phyloP scores from a whole-genome alignment of 2,329 filamentous ascomycete genomes.

The Fusarium sp. region DNA sequence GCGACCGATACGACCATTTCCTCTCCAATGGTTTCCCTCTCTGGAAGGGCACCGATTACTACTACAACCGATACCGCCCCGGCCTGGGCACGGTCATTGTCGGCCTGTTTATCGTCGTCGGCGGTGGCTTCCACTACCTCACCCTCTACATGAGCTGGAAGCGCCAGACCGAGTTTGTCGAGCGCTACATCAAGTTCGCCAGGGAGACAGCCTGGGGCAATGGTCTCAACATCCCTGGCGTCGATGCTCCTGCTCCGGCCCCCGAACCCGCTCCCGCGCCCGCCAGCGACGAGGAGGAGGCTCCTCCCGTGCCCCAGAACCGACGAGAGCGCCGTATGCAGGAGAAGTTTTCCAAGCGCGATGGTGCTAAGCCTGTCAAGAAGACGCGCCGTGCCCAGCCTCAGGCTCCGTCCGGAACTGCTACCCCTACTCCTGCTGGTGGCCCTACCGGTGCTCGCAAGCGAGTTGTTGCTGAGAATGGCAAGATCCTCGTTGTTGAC shows the following conservation, averaged over 20 bases:
- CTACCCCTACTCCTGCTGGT: constrained; percentile 63
- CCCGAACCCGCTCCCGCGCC: constrained; percentile 60
- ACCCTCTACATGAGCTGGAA: constrained; percentile 89
- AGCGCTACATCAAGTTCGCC: constrained; percentile 91
- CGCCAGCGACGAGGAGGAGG: constrained; percentile 63
- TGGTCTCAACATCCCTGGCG: constrained; percentile 77
- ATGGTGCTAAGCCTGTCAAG: constrained; percentile 67
- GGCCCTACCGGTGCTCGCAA: constrained; percentile 81
- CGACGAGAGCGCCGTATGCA: constrained; percentile 89
- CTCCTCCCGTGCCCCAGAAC: constrained; percentile 73
- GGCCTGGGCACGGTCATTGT: constrained; percentile 86
- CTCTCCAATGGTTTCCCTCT: constrained; percentile 90
- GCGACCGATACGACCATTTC: constrained; percentile 96
- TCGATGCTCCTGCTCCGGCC: constrained; percentile 64
- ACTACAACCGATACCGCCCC: constrained; percentile 93
- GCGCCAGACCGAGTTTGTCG: constrained; percentile 90
- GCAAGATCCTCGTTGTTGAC: constrained; percentile 94
- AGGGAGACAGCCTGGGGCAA: constrained; percentile 91
- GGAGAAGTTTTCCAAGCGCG: constrained; percentile 84
- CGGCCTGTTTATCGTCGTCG: constrained; percentile 84
- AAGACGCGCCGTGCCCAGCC: constrained; percentile 57
- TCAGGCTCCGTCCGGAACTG: constrained; percentile 55
- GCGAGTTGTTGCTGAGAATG: constrained; percentile 92
- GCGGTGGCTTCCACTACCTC: constrained; percentile 88
- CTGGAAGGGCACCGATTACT: constrained; percentile 98